Percentiles rank a stretch among this genome's conserved stretches.
Evolutionary conservation across 169 alveolate species (phyloP).

Genomic region (Babesia caballi): DNA sequence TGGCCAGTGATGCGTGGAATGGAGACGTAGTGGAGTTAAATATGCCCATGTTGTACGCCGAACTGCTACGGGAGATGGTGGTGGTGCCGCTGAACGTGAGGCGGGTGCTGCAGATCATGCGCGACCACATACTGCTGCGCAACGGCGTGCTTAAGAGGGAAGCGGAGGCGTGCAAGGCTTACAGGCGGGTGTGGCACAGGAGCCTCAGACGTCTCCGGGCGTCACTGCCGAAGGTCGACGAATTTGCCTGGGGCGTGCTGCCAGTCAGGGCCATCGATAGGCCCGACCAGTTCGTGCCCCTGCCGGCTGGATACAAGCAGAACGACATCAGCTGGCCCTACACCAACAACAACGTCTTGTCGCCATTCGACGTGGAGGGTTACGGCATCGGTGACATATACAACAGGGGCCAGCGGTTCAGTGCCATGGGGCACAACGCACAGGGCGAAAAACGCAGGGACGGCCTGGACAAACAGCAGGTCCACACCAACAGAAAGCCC

Average conservation of each 20-base stretch:
- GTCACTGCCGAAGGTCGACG: slow-evolving; percentile 16
- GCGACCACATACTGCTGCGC: slow-evolving; percentile 15
- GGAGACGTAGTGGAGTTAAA: too few species aligned
- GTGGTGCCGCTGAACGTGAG: slow-evolving; percentile 1
- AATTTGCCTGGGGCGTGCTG: slow-evolving; percentile 86
- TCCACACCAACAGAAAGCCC: slow-evolving; percentile 5
- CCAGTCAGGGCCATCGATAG: slow-evolving; percentile 86
- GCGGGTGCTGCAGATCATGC: slow-evolving; percentile 30
- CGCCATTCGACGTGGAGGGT: slow-evolving; percentile 45
- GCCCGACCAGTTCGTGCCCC: slow-evolving; percentile 82
- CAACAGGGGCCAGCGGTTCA: slow-evolving; percentile 13
- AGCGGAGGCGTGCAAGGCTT: slow-evolving; percentile 22
- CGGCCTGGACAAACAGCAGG: background rate
- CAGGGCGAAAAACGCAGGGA: background rate
- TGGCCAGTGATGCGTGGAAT: background rate
- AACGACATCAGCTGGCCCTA: slow-evolving; percentile 79
- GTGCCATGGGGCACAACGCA: slow-evolving; percentile 17
- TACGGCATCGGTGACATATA: slow-evolving; percentile 47
- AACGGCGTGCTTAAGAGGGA: slow-evolving; percentile 34
- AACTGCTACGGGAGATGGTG: slow-evolving; percentile 5
- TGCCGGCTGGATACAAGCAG: slow-evolving; percentile 85
- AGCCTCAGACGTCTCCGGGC: background rate
- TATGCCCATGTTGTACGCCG: background rate
- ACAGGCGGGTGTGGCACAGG: slow-evolving; percentile 32
- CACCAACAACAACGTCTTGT: slow-evolving; percentile 29